Percentiles rank a stretch among this genome's conserved stretches.
Conservation (phyloP, 176 grass and related monocot genomes). For the Dendrocalamus sinicus region DNA sequence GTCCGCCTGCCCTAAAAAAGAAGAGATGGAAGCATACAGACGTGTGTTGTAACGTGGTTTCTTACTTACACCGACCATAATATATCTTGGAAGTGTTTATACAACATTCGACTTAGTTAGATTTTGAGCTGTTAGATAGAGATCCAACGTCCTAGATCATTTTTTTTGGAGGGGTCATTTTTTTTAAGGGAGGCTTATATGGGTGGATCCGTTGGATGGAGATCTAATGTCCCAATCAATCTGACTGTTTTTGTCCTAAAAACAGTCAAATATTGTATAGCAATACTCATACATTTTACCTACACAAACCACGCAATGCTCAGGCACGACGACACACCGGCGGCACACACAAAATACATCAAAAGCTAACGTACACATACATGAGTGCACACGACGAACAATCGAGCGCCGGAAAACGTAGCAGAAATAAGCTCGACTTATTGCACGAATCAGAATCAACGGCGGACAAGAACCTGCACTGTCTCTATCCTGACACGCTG, state of each 20-base stretch:
- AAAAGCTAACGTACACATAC: neutral
- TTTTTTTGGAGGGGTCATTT: too few species aligned
- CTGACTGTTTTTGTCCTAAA: too few species aligned
- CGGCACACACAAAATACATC: neutral
- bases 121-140: too few species aligned
- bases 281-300: neutral
- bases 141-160: too few species aligned
- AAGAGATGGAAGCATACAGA: neutral
- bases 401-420: neutral
- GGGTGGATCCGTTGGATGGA: too few species aligned
- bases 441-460: conserved; percentile 7
- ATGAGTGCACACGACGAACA: neutral
- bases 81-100: neutral
- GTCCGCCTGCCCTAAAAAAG: neutral
- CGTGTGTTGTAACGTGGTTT: neutral
- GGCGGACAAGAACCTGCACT: conserved; percentile 32
- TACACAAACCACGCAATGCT: neutral
- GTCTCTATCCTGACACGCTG: conserved; percentile 35
- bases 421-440: neutral
- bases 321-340: neutral
- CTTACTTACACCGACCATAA: neutral
- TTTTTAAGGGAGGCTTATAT: too few species aligned
- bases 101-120: too few species aligned
- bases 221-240: too few species aligned
- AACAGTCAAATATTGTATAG: too few species aligned